phyloP scores from a whole-genome alignment of 2,329 filamentous ascomycete species.

The Ophiosphaerella herpotricha region DNA sequence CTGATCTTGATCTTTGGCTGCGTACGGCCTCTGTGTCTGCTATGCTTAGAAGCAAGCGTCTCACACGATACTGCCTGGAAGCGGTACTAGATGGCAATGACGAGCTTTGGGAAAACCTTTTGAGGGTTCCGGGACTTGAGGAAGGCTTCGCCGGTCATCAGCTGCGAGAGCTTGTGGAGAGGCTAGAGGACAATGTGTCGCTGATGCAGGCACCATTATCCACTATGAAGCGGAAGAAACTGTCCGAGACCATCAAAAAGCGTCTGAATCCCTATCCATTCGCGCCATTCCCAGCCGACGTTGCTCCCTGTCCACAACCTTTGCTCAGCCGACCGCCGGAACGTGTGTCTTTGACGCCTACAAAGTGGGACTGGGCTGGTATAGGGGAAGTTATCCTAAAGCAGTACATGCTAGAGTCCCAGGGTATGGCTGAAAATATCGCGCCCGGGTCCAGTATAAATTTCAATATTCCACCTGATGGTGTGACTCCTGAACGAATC shows the following conservation, averaged over 20 bases:
- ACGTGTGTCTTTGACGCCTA: constrained; percentile 39
- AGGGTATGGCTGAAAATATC: constrained; percentile 32
- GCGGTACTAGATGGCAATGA: constrained; percentile 66
- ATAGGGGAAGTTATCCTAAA: constrained; percentile 56
- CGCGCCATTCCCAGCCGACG: constrained; percentile 43
- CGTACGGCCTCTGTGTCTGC: constrained; percentile 62
- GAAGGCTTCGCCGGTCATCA: constrained; percentile 45
- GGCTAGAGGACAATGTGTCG: constrained; percentile 61
- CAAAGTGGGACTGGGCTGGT: constrained; percentile 53
- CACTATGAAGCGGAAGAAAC: constrained; percentile 54
- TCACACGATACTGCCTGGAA: constrained; percentile 66
- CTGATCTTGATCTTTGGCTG: constrained; percentile 67
- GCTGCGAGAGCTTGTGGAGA: constrained; percentile 49
- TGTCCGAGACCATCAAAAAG: constrained; percentile 58
- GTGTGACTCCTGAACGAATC: constrained; percentile 22
- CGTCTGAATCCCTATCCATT: constrained; percentile 59
- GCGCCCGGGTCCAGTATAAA: constrained; percentile 48
- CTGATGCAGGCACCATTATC: constrained; percentile 56
- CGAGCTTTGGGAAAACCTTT: constrained; percentile 57
- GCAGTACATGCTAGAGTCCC: constrained; percentile 49
- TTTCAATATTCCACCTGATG: constrained; percentile 47
- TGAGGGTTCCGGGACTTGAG: constrained; percentile 59
- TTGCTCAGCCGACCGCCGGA: constrained; percentile 37
- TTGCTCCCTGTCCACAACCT: constrained; percentile 23
- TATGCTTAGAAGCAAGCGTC: constrained; percentile 61